A percentile compares a stretch with the other conserved stretches of the same genome.
Evolutionary conservation across 208 protist species (phyloP).

Genomic region (Trypanosoma platydactyli): DNA sequence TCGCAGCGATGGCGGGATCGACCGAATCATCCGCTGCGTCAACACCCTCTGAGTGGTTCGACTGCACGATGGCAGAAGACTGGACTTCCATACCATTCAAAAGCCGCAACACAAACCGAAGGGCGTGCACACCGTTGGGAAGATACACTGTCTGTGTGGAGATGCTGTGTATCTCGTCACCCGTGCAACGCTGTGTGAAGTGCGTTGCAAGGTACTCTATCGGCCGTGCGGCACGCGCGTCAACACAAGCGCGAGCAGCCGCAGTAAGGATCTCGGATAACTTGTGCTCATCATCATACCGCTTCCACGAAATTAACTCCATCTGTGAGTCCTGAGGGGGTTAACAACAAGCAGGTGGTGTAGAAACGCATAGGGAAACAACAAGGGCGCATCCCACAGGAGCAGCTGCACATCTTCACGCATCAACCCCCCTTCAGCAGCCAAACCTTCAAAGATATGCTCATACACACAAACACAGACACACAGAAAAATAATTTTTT

Average conservation of each 20-base stretch:
- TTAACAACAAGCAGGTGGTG: neutral
- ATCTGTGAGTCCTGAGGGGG: neutral
- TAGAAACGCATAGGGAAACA: constrained; percentile 9
- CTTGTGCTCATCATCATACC: constrained; percentile 71
- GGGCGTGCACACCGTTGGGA: neutral
- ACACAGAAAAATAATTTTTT: constrained; percentile 1
- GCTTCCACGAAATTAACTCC: constrained; percentile 66
- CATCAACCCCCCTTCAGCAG: no score
- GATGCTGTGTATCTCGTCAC: constrained; percentile 24
- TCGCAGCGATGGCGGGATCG: neutral
- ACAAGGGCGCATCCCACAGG: neutral
- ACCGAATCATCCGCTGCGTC: neutral
- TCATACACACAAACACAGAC: constrained; percentile 8
- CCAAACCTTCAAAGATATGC: no score
- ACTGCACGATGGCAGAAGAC: constrained; percentile 12
- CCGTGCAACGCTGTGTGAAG: constrained; percentile 45
- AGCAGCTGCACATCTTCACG: no score
- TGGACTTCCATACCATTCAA: constrained; percentile 27
- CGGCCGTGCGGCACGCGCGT: constrained; percentile 44
- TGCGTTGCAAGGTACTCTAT: constrained; percentile 68
- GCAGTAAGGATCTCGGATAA: constrained; percentile 71
- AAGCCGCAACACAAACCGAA: constrained; percentile 13
- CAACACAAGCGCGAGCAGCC: constrained; percentile 75
- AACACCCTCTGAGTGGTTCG: neutral
- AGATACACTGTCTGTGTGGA: constrained; percentile 5